These are phyloP conservation scores for Penicillium taxi DNA, from an alignment of 495 filamentous ascomycete genomes.

Conservation along the genomic window DNA sequence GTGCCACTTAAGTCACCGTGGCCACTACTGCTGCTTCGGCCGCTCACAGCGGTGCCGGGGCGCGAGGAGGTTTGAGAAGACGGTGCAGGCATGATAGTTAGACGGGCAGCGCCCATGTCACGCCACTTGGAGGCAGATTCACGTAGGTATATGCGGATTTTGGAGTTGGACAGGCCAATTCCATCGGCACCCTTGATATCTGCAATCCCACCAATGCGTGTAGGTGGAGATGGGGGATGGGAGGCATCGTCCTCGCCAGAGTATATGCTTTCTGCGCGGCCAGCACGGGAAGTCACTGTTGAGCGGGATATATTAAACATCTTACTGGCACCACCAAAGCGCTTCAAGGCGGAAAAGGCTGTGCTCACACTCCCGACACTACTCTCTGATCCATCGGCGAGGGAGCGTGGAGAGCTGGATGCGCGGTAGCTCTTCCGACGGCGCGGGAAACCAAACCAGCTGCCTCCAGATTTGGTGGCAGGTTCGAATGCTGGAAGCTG, in stretches of 20 bases:
- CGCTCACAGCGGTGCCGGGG: conserved; percentile 26
- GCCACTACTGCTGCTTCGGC: conserved; percentile 17
- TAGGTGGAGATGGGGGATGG: conserved; percentile 35
- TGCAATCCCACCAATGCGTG: conserved; percentile 50
- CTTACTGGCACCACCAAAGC: conserved; percentile 53
- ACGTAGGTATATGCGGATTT: conserved; percentile 73
- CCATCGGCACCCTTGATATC: conserved; percentile 43
- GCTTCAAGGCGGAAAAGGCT: conserved; percentile 65
- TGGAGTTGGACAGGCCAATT: conserved; percentile 64
- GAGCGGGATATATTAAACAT: conserved; percentile 72
- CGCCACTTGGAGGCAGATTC: conserved; percentile 76
- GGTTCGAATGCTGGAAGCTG: conserved; percentile 23
- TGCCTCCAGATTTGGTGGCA: conserved; percentile 23
- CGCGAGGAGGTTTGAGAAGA: conserved; percentile 39
- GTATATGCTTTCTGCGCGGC: conserved; percentile 53
- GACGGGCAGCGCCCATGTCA: conserved; percentile 74
- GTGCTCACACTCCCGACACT: conserved; percentile 51
- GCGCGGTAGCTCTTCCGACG: conserved; percentile 53
- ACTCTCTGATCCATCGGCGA: conserved; percentile 49
- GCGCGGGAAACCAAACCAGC: conserved; percentile 41
- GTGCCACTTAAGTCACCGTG: conserved; percentile 7
- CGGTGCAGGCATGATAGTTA: conserved; percentile 70
- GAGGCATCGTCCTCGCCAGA: conserved; percentile 49
- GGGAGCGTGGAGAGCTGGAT: conserved; percentile 42
- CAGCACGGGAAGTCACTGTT: conserved; percentile 49